These are phyloP conservation scores for Peniophora sp. DNA, from an alignment of 1,284 basidiomycete genomes.

Conservation along the genomic window DNA sequence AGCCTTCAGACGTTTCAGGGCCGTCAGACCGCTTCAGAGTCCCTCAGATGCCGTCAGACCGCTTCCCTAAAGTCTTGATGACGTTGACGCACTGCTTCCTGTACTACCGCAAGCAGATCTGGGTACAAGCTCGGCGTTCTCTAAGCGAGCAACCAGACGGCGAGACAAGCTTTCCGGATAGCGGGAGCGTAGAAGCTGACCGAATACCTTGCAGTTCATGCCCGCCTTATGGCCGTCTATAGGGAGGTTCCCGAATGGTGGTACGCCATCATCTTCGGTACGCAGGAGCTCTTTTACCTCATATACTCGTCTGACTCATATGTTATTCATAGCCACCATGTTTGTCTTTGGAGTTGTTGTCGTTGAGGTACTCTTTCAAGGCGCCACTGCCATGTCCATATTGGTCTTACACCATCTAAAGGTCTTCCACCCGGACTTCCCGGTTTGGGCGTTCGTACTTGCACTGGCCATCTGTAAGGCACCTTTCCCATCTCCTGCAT, in stretches of 20 bases:
- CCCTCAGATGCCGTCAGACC: no score
- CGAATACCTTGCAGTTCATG: constrained; percentile 44
- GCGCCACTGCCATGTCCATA: no score
- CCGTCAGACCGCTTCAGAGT: no score
- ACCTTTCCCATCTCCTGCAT: constrained; percentile 10
- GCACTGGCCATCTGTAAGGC: constrained; percentile 26
- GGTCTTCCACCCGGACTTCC: constrained; percentile 52
- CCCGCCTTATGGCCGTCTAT: constrained; percentile 51
- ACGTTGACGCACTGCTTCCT: constrained; percentile 73
- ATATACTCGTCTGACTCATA: no score
- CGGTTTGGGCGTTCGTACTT: constrained; percentile 50
- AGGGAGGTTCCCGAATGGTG: constrained; percentile 74
- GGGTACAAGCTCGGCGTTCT: constrained; percentile 48
- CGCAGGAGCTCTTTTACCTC: constrained; percentile 1
- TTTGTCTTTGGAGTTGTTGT: constrained; percentile 59
- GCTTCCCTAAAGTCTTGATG: no score
- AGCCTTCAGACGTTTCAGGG: no score
- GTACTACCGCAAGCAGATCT: constrained; percentile 69
- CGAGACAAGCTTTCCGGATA: no score
- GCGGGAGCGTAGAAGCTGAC: no score
- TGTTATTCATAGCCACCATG: constrained; percentile 27
- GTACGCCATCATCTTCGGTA: constrained; percentile 40
- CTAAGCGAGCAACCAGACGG: constrained; percentile 63
- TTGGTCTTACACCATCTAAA: no score
- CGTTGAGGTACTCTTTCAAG: constrained; percentile 42